Percentiles rank a stretch among this genome's conserved stretches.
phyloP scores from a whole-genome alignment of 768 basidiomycete genomes.

The Mycena filopes region DNA sequence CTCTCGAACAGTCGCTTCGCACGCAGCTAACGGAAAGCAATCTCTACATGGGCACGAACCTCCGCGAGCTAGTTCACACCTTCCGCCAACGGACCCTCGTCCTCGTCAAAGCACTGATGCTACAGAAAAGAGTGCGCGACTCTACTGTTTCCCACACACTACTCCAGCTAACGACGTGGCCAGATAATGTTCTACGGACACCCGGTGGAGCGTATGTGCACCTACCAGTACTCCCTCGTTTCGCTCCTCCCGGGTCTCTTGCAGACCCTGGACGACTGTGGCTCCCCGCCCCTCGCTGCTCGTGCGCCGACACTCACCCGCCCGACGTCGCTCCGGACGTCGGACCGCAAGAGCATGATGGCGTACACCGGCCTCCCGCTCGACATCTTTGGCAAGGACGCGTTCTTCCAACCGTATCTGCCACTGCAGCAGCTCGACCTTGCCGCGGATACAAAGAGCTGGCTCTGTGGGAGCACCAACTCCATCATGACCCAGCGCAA shows the following conservation, averaged over 20 bases:
- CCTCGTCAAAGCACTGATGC: conserved; percentile 93
- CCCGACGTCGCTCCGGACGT: conserved; percentile 86
- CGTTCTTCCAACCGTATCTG: conserved; percentile 98
- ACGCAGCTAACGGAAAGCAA: conserved; percentile 91
- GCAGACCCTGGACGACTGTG: conserved; percentile 91
- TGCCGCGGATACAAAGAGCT: conserved; percentile 80
- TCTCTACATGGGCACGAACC: conserved; percentile 88
- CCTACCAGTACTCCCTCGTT: conserved; percentile 97
- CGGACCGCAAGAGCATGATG: conserved; percentile 91
- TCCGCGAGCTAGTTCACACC: conserved; percentile 88
- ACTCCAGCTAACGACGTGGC: neutral
- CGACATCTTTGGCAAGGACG: conserved; percentile 93
- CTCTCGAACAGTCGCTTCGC: conserved; percentile 79
- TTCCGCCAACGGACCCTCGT: conserved; percentile 93
- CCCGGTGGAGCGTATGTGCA: conserved; percentile 95
- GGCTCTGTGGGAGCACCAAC: conserved; percentile 96
- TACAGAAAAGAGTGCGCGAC: conserved; percentile 86
- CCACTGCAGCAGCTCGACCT: conserved; percentile 96
- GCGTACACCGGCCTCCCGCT: conserved; percentile 94
- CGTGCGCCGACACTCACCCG: conserved; percentile 66
- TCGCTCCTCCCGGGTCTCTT: conserved; percentile 92
- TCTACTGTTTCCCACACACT: neutral
- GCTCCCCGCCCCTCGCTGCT: conserved; percentile 83
- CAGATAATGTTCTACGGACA: conserved; percentile 98
- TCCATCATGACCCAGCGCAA: conserved; percentile 93